A percentile compares a stretch with the other conserved stretches of the same genome.
Evolutionary conservation across 108 stramenopile genomes (phyloP).

Genomic region (Stephanodiscus minutulus): DNA sequence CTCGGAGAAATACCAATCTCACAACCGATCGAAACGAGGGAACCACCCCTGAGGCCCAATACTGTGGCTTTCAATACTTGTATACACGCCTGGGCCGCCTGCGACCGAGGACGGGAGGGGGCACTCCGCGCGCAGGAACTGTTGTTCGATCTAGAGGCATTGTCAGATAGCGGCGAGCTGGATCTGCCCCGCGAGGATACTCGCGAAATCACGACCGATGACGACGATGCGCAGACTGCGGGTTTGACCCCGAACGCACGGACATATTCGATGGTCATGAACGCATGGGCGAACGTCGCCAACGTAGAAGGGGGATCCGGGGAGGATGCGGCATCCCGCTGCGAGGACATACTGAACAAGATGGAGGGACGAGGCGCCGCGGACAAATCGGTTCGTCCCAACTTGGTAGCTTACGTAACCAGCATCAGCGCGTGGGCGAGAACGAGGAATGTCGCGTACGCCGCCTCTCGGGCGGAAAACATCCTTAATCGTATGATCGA

Average conservation of each 20-base stretch:
- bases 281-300: conserved; percentile 56
- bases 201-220: conserved; percentile 1
- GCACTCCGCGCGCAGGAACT: conserved; percentile 56
- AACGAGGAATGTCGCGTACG: conserved; percentile 14
- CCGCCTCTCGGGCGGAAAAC: conserved; percentile 47
- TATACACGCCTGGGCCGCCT: conserved; percentile 42
- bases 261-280: conserved; percentile 54
- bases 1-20: neutral
- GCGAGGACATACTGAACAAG: conserved; percentile 36
- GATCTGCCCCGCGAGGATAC: conserved; percentile 31
- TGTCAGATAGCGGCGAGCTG: conserved; percentile 42
- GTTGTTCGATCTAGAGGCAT: conserved; percentile 34
- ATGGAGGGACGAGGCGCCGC: conserved; percentile 38
- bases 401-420: conserved; percentile 37
- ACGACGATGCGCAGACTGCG: conserved; percentile 20
- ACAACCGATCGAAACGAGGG: neutral
- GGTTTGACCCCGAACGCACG: conserved; percentile 46
- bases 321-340: conserved; percentile 37
- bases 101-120: conserved; percentile 28
- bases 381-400: conserved; percentile 35
- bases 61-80: conserved; percentile 54
- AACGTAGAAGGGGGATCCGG: conserved; percentile 23
- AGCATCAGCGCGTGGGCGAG: conserved; percentile 40
- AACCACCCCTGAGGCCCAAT: conserved; percentile 37
- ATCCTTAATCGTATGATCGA: conserved; percentile 53